Base-by-base conservation (phyloP, 225 moss, liverwort and hornwort genomes). In the Lunularia cruciata region DNA sequence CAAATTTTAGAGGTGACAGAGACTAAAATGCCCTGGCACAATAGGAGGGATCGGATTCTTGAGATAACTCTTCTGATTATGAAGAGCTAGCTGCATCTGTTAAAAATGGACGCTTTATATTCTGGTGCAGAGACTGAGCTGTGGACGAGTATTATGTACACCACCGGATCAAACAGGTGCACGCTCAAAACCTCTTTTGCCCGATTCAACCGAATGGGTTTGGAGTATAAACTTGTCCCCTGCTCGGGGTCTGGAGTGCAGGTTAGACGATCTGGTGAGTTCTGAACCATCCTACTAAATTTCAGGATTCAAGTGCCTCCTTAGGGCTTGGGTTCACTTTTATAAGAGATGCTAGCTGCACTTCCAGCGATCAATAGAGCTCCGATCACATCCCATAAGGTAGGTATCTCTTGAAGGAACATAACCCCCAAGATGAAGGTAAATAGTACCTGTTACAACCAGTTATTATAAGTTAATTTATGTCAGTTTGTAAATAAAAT, bases 331-430 rank as follows among this genome's bases (percentile, higher is more conserved):
- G 34, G 55, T 19, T 18, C 40, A 43, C 65, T 76, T 76, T 28
- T 77, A 47, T 79, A 70, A 27, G 78, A 79, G 26, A 79, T 74
- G 70, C 58, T 40, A 18, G 74, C 58, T 25, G 83, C 83, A 54
- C 90, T 87, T 47, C 84, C 85, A 71, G 82, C 83, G 54, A 87
- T 84, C 70, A 90, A 64, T 39, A 86, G 42, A 46, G 90, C 90
- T 40, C 90, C 87, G 14, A 86, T 72, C 20, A 86, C 65, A 76
- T 84, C 82, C 72, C 72, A 33, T 33, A 68, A 7, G 3, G 86
- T 85, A 34, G 86, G 86, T 45, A 75, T 80, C 76, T 90, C 90
- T 34, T 83, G 78, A 39, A 88, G 67, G 46, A 87, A 81, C 42
- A 74, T 53, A 56, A 87, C 80, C 36, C 77, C 85, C 22, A 91